These are phyloP conservation scores for Ottelia alismoides DNA, from an alignment of 106 monocot species.

Conservation along the genomic window DNA sequence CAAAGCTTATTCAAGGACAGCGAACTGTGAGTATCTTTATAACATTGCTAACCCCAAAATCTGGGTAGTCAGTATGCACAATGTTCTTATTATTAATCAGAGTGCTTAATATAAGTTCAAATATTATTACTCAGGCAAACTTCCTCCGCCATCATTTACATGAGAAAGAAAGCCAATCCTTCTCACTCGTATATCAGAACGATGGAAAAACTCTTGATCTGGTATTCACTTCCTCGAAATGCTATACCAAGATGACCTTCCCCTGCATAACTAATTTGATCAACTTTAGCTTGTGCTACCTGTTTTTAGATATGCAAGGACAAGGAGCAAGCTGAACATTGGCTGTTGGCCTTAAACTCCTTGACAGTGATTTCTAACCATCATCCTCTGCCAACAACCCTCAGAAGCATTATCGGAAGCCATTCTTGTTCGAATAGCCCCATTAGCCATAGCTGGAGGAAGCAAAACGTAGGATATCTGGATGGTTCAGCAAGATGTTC, in stretches of 20 bases:
- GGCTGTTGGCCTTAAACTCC: constrained; percentile 51
- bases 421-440: constrained; percentile 5
- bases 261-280: background rate
- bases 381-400: constrained; percentile 14
- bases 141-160: too few relatives aligned
- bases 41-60: too few relatives aligned
- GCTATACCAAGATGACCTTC: background rate
- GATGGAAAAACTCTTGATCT: too few relatives aligned
- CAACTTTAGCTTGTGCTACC: background rate
- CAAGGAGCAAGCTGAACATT: constrained; percentile 63
- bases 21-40: too few relatives aligned
- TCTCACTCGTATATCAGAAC: too few relatives aligned
- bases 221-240: background rate
- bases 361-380: constrained; percentile 30
- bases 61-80: background rate
- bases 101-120: too few relatives aligned
- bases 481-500: constrained; percentile 21
- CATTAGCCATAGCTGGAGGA: constrained; percentile 21
- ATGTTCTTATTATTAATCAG: background rate
- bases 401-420: constrained; percentile 19
- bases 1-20: too few relatives aligned
- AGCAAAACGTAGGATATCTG: constrained; percentile 18
- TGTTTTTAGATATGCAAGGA: constrained; percentile 68
- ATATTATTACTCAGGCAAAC: too few relatives aligned
- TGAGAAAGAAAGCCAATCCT: too few relatives aligned